Evolutionary conservation across 2,329 filamentous ascomycete species (phyloP).

Genomic region (Fusarium newnesense): DNA sequence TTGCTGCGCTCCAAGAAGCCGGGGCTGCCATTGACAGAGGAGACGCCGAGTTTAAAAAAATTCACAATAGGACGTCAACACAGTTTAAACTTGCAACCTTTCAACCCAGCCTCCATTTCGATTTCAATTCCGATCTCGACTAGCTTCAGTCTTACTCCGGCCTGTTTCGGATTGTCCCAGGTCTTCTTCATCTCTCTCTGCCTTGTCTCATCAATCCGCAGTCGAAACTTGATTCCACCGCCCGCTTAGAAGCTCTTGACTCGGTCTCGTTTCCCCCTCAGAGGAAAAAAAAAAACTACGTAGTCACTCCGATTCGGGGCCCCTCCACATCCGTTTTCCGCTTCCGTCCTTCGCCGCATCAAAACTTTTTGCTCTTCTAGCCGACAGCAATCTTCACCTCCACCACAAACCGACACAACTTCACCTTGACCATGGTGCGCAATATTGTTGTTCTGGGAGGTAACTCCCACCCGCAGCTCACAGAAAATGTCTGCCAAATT

Average conservation of each 20-base stretch:
- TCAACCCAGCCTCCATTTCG: constrained; percentile 17
- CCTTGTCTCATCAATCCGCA: constrained; percentile 5
- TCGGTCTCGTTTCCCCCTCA: constrained; percentile 19
- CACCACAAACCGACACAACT: constrained; percentile 21
- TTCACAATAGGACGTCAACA: constrained; percentile 15
- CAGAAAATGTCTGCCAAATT: constrained; percentile 86
- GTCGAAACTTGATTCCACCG: constrained; percentile 18
- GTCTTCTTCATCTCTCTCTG: constrained; percentile 8
- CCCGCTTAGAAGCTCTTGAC: constrained; percentile 17
- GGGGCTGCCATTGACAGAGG: constrained; percentile 34
- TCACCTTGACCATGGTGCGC: constrained; percentile 76
- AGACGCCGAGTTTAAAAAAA: constrained; percentile 26
- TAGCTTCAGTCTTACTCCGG: constrained; percentile 27
- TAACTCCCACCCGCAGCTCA: constrained; percentile 89
- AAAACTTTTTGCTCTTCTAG: constrained; percentile 40
- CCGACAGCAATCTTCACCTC: constrained; percentile 20
- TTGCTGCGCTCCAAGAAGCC: constrained; percentile 35
- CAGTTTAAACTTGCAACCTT: constrained; percentile 35
- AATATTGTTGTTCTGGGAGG: constrained; percentile 95
- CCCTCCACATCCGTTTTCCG: constrained; percentile 43
- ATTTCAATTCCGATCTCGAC: constrained; percentile 21
- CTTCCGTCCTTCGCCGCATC: constrained; percentile 43
- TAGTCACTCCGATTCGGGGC: constrained; percentile 42
- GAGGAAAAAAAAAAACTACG: constrained; percentile 20
- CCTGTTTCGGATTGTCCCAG: constrained; percentile 31